Conservation (phyloP, 805 yeast genomes). For the Pichia membranifaciens region DNA sequence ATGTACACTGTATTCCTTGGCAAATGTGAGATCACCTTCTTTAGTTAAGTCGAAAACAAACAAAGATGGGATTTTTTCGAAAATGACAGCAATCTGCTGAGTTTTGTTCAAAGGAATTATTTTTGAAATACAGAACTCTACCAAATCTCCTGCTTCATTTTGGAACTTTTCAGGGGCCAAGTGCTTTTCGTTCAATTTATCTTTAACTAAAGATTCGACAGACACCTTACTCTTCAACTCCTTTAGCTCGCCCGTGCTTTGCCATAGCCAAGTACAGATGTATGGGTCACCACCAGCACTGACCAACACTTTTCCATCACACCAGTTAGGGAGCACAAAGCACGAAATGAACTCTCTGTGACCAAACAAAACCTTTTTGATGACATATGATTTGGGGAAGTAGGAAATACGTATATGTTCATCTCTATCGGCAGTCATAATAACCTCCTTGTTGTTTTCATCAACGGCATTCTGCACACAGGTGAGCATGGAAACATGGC, state of each 20-base stretch:
- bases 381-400: conserved; percentile 71
- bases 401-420: conserved; percentile 86
- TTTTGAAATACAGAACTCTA: conserved; percentile 46
- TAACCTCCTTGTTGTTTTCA: conserved; percentile 40
- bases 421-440: conserved; percentile 87
- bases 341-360: conserved; percentile 78
- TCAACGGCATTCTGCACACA: conserved; percentile 47
- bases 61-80: conserved; percentile 43
- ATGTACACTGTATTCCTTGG: conserved; percentile 24
- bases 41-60: conserved; percentile 32
- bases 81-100: conserved; percentile 35
- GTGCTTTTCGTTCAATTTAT: conserved; percentile 49
- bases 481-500: conserved; percentile 97
- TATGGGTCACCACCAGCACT: conserved; percentile 91
- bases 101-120: conserved; percentile 27
- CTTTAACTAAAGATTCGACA: conserved; percentile 33
- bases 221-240: conserved; percentile 39
- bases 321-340: conserved; percentile 49
- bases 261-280: conserved; percentile 78
- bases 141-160: conserved; percentile 40
- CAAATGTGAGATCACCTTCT: conserved; percentile 28
- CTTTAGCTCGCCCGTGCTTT: conserved; percentile 21
- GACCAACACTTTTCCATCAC: conserved; percentile 43
- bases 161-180: conserved; percentile 60
- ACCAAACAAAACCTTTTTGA: conserved; percentile 81